Conservation (phyloP, 2,329 filamentous ascomycete genomes). For the Hypoxylon sp. region DNA sequence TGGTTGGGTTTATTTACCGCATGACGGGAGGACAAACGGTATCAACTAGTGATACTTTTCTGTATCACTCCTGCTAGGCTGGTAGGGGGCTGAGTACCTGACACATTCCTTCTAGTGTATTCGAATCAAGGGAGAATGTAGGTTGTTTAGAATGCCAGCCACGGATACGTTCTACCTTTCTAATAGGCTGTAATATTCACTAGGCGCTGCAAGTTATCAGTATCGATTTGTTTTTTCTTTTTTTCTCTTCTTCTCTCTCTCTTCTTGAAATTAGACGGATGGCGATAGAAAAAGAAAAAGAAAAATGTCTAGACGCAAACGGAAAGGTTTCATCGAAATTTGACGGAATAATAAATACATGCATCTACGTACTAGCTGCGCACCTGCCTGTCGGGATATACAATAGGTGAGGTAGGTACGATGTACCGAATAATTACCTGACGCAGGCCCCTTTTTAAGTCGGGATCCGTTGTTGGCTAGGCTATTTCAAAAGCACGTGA, state of each 20-base stretch:
- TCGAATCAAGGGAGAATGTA: conserved; percentile 16
- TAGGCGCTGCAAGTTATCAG: not conserved
- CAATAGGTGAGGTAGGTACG: not conserved
- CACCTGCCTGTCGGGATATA: not conserved
- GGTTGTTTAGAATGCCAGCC: conserved; percentile 2
- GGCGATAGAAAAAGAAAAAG: conserved; percentile 6
- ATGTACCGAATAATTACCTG: not conserved
- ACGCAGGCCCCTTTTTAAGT: not conserved
- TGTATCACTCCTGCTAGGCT: conserved; percentile 18
- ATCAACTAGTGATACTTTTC: conserved; percentile 32
- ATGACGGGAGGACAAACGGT: conserved; percentile 39
- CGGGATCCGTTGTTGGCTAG: conserved; percentile 4
- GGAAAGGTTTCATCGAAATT: conserved; percentile 17
- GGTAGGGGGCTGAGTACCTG: conserved; percentile 18
- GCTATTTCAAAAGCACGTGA: conserved; percentile 30
- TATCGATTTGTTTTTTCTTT: too few relatives aligned
- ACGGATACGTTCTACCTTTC: conserved; percentile 1
- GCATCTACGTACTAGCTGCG: conserved; percentile 3
- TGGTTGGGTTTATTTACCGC: conserved; percentile 42
- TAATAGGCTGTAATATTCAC: not conserved
- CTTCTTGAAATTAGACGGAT: not conserved
- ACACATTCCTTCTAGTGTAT: conserved; percentile 26
- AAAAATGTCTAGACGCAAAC: conserved; percentile 12
- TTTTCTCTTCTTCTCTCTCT: not conserved
- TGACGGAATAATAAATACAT: conserved; percentile 13